Base-by-base conservation (phyloP, 2,329 filamentous ascomycete genomes). In the Aspergillus sp. region DNA sequence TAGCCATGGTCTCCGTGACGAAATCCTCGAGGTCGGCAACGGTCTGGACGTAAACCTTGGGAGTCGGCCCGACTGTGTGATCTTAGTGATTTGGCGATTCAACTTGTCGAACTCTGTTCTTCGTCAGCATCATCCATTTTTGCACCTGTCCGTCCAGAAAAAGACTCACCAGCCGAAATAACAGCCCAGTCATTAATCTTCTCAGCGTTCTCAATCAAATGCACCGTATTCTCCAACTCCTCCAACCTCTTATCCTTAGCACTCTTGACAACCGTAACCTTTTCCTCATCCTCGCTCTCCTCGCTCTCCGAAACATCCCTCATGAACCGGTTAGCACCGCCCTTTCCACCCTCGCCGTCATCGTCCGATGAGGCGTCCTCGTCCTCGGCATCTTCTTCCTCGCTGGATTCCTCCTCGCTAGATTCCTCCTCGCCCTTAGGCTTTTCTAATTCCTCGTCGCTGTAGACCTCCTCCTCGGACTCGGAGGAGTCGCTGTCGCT, bases 181-280 rank as follows among this genome's bases (percentile, higher is more conserved):
- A 91, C 83, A 57, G 85, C 86, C 93, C 93, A 98, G 73, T 98
- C 93, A 64, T 87, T 89, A 65, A 97, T 98, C 78, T 94, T 97
- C 71, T 93, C 79, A 52, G 88, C 90, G 73, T 98, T 98, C 67
- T 97, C 90, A 63, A 98, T 97, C 64, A 86, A 74, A 69, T 86
- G 85, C 63, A 97, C 86, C 39, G 84, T 94, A 50, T 81, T 80
- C 69, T 98, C 91, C 51, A 98, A 78, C 71, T 97, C 94, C 64
- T 96, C 91, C 57, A 88, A 78, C 52, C 93, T 82, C 80, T 98
- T 98, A 76, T 97, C 89, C 74, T 97, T 97, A 63, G 91, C 90
- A 71, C 89, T 96, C 80, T 94, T 96, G 64, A 97, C 86, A 60
- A 93, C 82, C 61, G 85, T 88, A 55, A 84, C 82, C 56, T 82